Evolutionary conservation across 2,329 filamentous ascomycete genomes (phyloP), one percentile per base, ranked within the genome.

Genomic region (Talaromyces sp.): DNA sequence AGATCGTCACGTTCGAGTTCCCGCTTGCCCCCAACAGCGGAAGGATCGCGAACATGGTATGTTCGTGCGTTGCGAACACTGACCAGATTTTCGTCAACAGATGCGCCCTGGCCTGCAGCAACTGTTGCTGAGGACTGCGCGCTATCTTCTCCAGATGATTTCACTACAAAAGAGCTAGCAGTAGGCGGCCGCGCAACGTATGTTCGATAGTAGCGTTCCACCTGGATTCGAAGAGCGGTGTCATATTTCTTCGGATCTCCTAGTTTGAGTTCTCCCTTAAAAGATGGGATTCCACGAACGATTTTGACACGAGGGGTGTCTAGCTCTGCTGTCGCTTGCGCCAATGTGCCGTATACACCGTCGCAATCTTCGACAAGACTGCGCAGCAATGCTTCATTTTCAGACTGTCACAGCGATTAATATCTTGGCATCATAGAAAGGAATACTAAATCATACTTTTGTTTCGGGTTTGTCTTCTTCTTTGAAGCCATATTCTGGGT

Each of bases 181-280:
- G 88, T 83, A 2, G 88, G 86, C 1, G 92, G 83, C 63, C 84
- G 84, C 8, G 91, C 91, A 29, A 88, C 78, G 75, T 93, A 91
- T 0, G 89, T 95, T 73, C 89, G 89, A 67, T 93, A 93, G 72
- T 96, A 99, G 59, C 95, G 86, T 74, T 98, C 92, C 1, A 99
- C 88, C 60, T 90, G 87, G 69, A 99, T 96, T 24, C 82, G 84
- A 69, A 97, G 77, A 1, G 92, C 89, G 17, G 87, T 86, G 3
- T 89, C 84, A 67, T 90, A 92, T 19, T 84, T 83, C n/a, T 82
- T 77, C 0, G 87, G 84, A 66, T 97, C 85, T 4, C 95, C 95
- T 2, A 99, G 82, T 0, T 86, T 91, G 29, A 99, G 82, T 2
- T 83, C 77, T 0, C 93, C 93, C 67, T 89, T 91, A 71, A 90